phyloP scores from a whole-genome alignment of 768 basidiomycete genomes.

The Lactarius hatsudake region DNA sequence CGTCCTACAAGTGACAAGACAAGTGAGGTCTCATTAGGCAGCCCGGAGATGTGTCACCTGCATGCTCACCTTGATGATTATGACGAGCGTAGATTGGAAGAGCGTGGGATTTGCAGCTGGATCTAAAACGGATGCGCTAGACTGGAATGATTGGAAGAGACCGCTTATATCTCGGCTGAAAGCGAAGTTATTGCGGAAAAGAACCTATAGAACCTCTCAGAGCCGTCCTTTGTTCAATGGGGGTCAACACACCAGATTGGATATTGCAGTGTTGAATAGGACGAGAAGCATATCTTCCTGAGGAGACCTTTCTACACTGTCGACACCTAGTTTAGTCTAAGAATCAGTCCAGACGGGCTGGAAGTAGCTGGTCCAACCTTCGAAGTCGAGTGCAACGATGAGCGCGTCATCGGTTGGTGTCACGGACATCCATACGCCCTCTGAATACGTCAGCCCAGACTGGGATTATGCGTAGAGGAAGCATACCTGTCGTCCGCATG shows the following conservation, averaged over 20 bases:
- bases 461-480: too few species aligned
- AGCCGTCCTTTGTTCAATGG: constrained; percentile 34
- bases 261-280: background rate
- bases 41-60: background rate
- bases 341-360: background rate
- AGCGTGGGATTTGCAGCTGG: constrained; percentile 57
- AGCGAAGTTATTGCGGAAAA: constrained; percentile 39
- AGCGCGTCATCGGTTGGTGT: background rate
- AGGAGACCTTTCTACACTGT: constrained; percentile 59
- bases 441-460: constrained; percentile 23
- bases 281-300: constrained; percentile 32
- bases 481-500: constrained; percentile 52
- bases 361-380: constrained; percentile 30
- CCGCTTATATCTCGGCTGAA: constrained; percentile 56
- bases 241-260: background rate
- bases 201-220: constrained; percentile 41
- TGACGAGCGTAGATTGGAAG: constrained; percentile 55
- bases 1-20: constrained; percentile 57
- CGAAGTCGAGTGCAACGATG: background rate
- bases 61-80: constrained; percentile 56
- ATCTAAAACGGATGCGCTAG: constrained; percentile 53
- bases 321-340: constrained; percentile 42
- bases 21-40: background rate
- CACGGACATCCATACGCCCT: constrained; percentile 61
- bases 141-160: constrained; percentile 59